A percentile compares a stretch with the other conserved stretches of the same genome.
These are phyloP conservation scores for Ophiostoma triangulosporum DNA, from an alignment of 2,329 filamentous ascomycete genomes.

Conservation along the genomic window DNA sequence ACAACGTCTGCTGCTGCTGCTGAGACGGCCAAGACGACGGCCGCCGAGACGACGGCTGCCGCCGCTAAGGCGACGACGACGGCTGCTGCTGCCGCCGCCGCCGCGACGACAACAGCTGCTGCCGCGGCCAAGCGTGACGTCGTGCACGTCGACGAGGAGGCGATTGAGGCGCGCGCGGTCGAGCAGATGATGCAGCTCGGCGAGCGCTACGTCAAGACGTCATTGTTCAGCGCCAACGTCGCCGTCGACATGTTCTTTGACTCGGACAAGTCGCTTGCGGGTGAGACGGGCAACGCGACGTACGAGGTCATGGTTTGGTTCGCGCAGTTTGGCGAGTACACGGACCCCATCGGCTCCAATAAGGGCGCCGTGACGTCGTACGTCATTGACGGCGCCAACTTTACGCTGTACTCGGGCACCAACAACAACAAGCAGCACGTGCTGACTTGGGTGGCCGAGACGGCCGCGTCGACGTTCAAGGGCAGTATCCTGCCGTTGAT, in stretches of 20 bases:
- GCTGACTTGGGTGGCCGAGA: slow-evolving; percentile 33
- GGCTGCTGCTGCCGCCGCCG: not conserved
- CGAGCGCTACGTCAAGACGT: slow-evolving; percentile 41
- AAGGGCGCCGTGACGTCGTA: slow-evolving; percentile 22
- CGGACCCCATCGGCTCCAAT: slow-evolving; percentile 33
- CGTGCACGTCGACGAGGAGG: not conserved
- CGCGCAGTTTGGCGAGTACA: slow-evolving; percentile 30
- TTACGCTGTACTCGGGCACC: slow-evolving; percentile 29
- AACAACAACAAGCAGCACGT: slow-evolving; percentile 31
- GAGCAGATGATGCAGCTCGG: not conserved
- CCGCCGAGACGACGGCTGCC: not conserved
- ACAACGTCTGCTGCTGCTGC: slow-evolving; percentile 22
- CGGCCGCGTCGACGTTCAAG: slow-evolving; percentile 26
- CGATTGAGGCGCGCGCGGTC: not conserved
- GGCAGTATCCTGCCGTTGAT: slow-evolving; percentile 34
- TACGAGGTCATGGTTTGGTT: slow-evolving; percentile 28
- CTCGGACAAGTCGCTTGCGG: slow-evolving; percentile 25
- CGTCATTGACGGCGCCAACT: slow-evolving; percentile 27
- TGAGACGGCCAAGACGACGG: slow-evolving; percentile 16
- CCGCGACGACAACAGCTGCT: not conserved
- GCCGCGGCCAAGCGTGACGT: not conserved
- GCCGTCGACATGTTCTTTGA: slow-evolving; percentile 47
- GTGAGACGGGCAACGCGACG: slow-evolving; percentile 26
- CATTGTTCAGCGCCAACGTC: slow-evolving; percentile 37
- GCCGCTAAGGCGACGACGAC: not conserved